phyloP scores from a whole-genome alignment of 345 rosid species.

The Lagerstroemia speciosa region DNA sequence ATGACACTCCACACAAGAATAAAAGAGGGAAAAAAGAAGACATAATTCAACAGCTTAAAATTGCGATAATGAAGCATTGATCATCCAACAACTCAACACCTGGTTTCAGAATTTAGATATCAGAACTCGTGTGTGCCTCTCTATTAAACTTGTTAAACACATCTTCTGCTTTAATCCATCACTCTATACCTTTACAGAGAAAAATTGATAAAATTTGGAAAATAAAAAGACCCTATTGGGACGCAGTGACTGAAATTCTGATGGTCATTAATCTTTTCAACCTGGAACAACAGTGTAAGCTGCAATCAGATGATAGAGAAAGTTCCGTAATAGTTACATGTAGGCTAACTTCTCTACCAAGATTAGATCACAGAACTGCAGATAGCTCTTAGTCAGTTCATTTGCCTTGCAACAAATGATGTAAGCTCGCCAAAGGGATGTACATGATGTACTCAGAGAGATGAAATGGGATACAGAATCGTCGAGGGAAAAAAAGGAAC shows the following conservation, averaged over 20 bases:
- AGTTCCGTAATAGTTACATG: no score
- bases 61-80: neutral
- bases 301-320: neutral
- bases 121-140: neutral
- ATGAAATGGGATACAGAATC: no score
- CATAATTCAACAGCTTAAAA: neutral
- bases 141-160: neutral
- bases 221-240: neutral
- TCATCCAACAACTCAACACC: neutral
- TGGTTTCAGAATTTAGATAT: neutral
- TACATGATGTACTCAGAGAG: no score
- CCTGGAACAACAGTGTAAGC: neutral
- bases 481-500: neutral
- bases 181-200: neutral
- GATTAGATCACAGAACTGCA: no score
- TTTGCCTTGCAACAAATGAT: no score
- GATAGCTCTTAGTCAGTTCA: no score
- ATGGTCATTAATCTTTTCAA: neutral
- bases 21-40: neutral
- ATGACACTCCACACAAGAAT: neutral
- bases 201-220: neutral
- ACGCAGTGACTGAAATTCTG: neutral
- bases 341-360: no score
- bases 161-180: neutral
- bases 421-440: no score